Percentiles rank a stretch among this genome's conserved stretches.
Conservation (phyloP, 257 asterid genomes). For the Cordia subcordata region DNA sequence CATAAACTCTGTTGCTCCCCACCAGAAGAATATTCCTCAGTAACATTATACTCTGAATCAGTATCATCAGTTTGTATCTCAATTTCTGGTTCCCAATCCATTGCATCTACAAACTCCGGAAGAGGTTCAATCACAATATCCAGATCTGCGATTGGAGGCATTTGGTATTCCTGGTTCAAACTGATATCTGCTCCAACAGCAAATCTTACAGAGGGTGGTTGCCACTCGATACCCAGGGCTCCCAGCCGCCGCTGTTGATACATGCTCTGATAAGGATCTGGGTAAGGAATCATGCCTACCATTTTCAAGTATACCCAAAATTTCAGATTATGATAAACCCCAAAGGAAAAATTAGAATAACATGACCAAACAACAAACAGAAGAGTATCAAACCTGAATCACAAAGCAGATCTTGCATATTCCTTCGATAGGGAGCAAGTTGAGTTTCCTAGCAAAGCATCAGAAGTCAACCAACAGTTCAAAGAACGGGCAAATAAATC, state of each 20-base stretch:
- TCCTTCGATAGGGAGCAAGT: constrained; percentile 88
- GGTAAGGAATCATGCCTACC: constrained; percentile 85
- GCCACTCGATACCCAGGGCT: constrained; percentile 95
- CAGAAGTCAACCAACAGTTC: constrained; percentile 2
- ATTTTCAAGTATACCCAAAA: neutral
- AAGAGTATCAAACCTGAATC: constrained; percentile 60
- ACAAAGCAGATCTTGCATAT: constrained; percentile 98
- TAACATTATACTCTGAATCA: constrained; percentile 84
- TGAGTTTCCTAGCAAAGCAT: constrained; percentile 68
- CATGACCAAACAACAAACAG: neutral
- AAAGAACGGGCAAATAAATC: neutral
- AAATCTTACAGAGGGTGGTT: constrained; percentile 79
- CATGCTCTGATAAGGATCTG: constrained; percentile 91
- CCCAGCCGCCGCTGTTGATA: constrained; percentile 85
- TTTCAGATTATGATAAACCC: neutral
- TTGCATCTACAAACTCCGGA: constrained; percentile 81
- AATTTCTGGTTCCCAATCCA: constrained; percentile 95
- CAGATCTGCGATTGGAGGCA: constrained; percentile 76
- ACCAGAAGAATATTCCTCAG: constrained; percentile 86
- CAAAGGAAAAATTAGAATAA: neutral
- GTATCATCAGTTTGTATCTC: constrained; percentile 84
- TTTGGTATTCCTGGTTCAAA: constrained; percentile 73
- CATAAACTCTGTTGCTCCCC: constrained; percentile 62
- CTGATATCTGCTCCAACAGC: constrained; percentile 82
- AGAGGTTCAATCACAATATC: constrained; percentile 76